These are phyloP conservation scores for Podospora didyma DNA, from an alignment of 495 filamentous ascomycete genomes.

Conservation along the genomic window DNA sequence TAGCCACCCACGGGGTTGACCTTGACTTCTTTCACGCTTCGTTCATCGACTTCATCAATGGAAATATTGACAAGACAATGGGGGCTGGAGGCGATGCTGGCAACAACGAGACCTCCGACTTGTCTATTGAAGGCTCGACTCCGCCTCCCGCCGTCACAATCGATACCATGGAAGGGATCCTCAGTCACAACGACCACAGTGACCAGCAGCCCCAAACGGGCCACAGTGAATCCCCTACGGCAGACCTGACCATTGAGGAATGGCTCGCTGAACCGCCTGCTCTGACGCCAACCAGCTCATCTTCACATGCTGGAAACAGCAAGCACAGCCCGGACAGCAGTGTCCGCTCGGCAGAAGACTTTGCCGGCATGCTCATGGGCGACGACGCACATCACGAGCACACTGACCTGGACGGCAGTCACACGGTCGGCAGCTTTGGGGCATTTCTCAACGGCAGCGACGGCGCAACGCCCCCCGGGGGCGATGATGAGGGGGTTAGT, in stretches of 20 bases:
- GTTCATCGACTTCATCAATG: conserved; percentile 15
- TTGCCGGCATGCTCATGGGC: neutral
- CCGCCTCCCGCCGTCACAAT: neutral
- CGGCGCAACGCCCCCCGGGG: too few relatives aligned
- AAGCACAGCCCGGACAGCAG: neutral
- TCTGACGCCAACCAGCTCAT: neutral
- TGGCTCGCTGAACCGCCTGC: conserved; percentile 27
- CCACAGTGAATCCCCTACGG: neutral
- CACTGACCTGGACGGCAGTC: neutral
- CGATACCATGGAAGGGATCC: neutral
- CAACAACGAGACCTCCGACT: neutral
- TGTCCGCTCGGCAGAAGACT: neutral
- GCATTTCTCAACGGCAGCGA: too few relatives aligned
- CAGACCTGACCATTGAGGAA: conserved; percentile 27
- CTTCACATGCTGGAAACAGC: neutral
- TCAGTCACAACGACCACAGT: too few relatives aligned
- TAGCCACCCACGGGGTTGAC: conserved; percentile 4
- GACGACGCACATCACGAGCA: neutral
- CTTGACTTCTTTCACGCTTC: conserved; percentile 20
- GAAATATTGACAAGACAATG: neutral
- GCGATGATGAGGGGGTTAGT: too few relatives aligned
- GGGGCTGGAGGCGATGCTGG: neutral
- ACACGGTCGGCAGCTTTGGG: neutral
- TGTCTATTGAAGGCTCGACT: neutral
- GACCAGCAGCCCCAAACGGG: neutral